Base-by-base conservation (phyloP, 2,329 filamentous ascomycete genomes). In the Aspergillus brasiliensis region DNA sequence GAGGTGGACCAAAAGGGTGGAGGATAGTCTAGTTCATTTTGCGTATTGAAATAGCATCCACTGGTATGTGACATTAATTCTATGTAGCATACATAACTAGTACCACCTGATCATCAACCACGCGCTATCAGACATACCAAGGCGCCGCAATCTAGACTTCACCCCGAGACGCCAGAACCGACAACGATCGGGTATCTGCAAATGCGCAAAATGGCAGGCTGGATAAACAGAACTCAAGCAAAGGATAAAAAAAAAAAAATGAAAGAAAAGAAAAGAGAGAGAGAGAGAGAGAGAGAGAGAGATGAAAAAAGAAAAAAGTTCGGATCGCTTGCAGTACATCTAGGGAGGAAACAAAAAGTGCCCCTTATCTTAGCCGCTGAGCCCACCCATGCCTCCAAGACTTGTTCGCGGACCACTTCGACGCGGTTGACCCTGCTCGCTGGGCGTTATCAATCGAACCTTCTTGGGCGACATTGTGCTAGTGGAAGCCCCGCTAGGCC, bases 391-490 rank as follows among this genome's bases (percentile, higher is more conserved):
- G 56, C 61, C 61, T 27, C 65, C 64, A 52, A 64, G 58, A 57
- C 61, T 69, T 10, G 62, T 62, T 15, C 72, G 68, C n/a, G 65
- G 57, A 5, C 65, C 57, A 57, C 40, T 44, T 23, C 58, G 62
- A 17, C 65, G 65, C 19, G 70, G 69, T 47, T 69, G 68, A 5
- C 71, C 70, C 63, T 80, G 76, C 62, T 81, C 78, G 52, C 72
- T 73, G 15, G 78, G 78, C 6, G 78, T 78, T 23, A 81, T 73
- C 25, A 81, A 65, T 28, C 78, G 73, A 17, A 81, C 78, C 61
- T 77, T 79, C 66, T 80, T 81, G 19, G 77, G 76, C 11, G 76
- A 78, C 57, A 78, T 71, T 17, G 71, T 67, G 42, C 70, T 72
- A 13, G 77, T 73, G 21, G 71, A 69, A 8, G 65, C 56, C n/a